These are phyloP conservation scores for Lipomyces anomalus DNA, from an alignment of 805 yeast genomes.

Conservation along the genomic window DNA sequence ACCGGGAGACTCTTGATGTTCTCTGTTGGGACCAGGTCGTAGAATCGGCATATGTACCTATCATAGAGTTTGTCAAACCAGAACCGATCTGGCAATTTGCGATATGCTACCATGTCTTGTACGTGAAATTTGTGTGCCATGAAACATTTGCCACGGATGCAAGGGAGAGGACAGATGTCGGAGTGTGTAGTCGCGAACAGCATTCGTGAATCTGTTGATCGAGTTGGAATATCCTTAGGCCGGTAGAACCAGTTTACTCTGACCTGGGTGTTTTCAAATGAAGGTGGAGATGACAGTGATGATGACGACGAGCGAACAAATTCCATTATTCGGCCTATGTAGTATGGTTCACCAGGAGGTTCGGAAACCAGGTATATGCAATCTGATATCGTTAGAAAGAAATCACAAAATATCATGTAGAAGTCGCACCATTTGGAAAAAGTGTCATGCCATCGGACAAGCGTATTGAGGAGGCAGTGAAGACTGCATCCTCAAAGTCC, in stretches of 20 bases:
- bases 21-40: constrained; percentile 66
- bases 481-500: constrained; percentile 40
- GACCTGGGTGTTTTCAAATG: constrained; percentile 39
- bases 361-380: constrained; percentile 79
- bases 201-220: constrained; percentile 63
- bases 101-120: constrained; percentile 49
- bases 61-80: constrained; percentile 85
- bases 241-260: constrained; percentile 89
- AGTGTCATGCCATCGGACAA: constrained; percentile 28
- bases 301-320: constrained; percentile 44
- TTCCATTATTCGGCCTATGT: constrained; percentile 77
- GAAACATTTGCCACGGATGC: constrained; percentile 67
- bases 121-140: constrained; percentile 69
- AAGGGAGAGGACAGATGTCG: constrained; percentile 69
- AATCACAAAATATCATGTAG: neutral
- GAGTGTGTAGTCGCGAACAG: constrained; percentile 81
- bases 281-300: no score
- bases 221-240: constrained; percentile 73
- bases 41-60: constrained; percentile 74
- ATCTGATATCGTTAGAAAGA: constrained; percentile 40
- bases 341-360: constrained; percentile 93
- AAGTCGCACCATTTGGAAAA: constrained; percentile 31
- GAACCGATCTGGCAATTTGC: constrained; percentile 60
- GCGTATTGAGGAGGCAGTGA: constrained; percentile 29
- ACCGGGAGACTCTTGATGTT: constrained; percentile 51